Evolutionary conservation across 352 stramenopile species (phyloP), one percentile per base, ranked within the genome.

Genomic region (Phytophthora pisi): DNA sequence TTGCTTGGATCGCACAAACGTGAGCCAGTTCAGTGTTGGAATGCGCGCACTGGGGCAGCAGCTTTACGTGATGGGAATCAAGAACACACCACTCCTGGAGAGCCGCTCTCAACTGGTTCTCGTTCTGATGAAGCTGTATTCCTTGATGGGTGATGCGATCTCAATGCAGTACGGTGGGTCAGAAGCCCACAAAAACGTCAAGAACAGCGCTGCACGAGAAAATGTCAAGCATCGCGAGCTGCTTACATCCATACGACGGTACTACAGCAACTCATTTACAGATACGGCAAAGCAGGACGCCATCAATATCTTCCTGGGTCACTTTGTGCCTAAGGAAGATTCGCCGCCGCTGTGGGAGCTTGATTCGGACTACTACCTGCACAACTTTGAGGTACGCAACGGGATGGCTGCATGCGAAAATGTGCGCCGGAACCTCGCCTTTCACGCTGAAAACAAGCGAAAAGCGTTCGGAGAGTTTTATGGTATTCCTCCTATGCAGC

Each of bases 231-330:
- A 98, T 56, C 97, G 97, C 60, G 96, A 99, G 69, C 78, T 99
- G 3, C 81, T 99, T 7, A 99, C 97, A 15, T 99, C 97, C 3
- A 99, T 99, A 57, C 86, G 97, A 54, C 83, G 98, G 30, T 99
- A 99, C 79, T 99, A 99, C 76, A 99, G 93, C 79, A 99, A 99
- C 70, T 98, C 97, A 18, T 99, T 99, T 74, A 99, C 97, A 0
- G 98, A 99, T 82, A 96, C 92, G 16, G 83, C 97, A 5, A 99
- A 99, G 76, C 97, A 99, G 81, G 98, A 99, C 79, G 96, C 97
- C 13, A 99, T 99, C 79, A 99, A 99, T 72, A 89, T 99, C 9
- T 99, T 99, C 69, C 78, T 99, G 23, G 98, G 98, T 0, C 96
- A 95, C 38, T 97, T 96, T 61, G 75, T 94, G 8, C 93, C 92